Evolutionary conservation across 495 filamentous ascomycete genomes (phyloP), one percentile per base, ranked within the genome.

Genomic region (Cercophora newfieldiana): DNA sequence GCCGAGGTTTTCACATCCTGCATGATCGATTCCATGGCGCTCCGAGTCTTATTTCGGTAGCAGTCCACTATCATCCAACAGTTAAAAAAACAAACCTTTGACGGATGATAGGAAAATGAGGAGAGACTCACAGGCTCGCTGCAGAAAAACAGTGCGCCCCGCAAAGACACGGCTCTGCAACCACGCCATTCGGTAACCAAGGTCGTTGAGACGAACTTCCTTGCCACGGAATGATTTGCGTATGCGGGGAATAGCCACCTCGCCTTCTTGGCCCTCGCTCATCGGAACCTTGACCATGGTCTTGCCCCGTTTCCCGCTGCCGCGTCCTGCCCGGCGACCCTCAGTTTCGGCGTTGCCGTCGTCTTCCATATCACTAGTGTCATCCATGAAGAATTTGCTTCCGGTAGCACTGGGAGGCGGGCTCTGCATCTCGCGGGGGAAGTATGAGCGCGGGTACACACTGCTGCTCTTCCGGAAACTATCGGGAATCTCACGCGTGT

Each of bases 151-250:
- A 55, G 88, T 91, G 70, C 92, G 83, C 4, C 88, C 90, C 18
- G 91, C 86, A 79, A 97, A 97, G 1, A 92, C 89, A 51, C 94
- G 84, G 73, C 92, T 93, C 78, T 97, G 94, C 57, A 91, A 87
- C 95, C 95, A 99, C 50, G 90, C 91, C 89, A 99, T 96, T 18
- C 94, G 86, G 72, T 96, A 97, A 0, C 93, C 95, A 55, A 98
- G 75, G 72, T 98, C 93, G 71, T 99, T 99, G 67, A 99, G 74
- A 56, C 90, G 80, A 4, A 93, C 85, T 73, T 99, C 94, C 77
- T 92, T 94, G 49, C 81, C 85, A 56, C 91, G 86, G 59, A 86
- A 84, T 49, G 81, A 78, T 61, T 83, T 83, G 21, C 87, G 87
- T 67, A 93, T 83, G 50, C 87, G 82, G 22, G 94, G 94, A 22